A percentile compares a stretch with the other conserved stretches of the same genome.
These are phyloP conservation scores for Fraxinus floribunda DNA, from an alignment of 305 asterid species.

Conservation along the genomic window DNA sequence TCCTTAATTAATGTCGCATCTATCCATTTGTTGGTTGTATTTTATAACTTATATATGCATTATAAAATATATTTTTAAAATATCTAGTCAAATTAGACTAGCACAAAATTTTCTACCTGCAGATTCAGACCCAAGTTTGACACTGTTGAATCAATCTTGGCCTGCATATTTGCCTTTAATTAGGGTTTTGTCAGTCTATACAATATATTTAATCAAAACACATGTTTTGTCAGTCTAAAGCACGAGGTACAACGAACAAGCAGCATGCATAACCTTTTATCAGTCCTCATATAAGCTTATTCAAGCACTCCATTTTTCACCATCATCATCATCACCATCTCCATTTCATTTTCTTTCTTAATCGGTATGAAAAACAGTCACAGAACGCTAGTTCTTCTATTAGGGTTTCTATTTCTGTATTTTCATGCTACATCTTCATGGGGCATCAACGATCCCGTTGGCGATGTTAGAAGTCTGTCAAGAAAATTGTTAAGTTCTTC, in stretches of 20 bases:
- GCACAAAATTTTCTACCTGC: neutral
- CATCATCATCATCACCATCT: neutral
- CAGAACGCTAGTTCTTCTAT: slow-evolving; percentile 28
- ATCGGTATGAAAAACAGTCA: slow-evolving; percentile 27
- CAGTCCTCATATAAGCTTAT: slow-evolving; percentile 8
- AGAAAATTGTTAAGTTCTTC: slow-evolving; percentile 44
- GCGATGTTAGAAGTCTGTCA: slow-evolving; percentile 15
- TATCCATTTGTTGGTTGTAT: neutral
- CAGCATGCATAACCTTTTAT: slow-evolving; percentile 16
- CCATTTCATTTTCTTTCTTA: slow-evolving; percentile 1
- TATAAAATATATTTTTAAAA: neutral
- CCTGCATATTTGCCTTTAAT: slow-evolving; percentile 23
- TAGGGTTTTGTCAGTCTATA: neutral
- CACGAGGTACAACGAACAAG: slow-evolving; percentile 33
- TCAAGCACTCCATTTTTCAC: neutral
- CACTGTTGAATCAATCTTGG: slow-evolving; percentile 30
- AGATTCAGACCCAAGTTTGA: slow-evolving; percentile 19
- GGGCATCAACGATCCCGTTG: neutral
- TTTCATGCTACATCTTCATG: slow-evolving; percentile 1
- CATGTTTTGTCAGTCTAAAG: slow-evolving; percentile 43
- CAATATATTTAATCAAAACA: slow-evolving; percentile 23
- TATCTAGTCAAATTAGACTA: slow-evolving; percentile 20
- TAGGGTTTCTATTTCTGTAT: slow-evolving; percentile 31
- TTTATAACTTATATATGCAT: neutral
- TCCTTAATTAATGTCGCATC: neutral